Conservation (phyloP, 2,329 filamentous ascomycete species). For the Ophiognomonia clavigignenti-juglandacearum region DNA sequence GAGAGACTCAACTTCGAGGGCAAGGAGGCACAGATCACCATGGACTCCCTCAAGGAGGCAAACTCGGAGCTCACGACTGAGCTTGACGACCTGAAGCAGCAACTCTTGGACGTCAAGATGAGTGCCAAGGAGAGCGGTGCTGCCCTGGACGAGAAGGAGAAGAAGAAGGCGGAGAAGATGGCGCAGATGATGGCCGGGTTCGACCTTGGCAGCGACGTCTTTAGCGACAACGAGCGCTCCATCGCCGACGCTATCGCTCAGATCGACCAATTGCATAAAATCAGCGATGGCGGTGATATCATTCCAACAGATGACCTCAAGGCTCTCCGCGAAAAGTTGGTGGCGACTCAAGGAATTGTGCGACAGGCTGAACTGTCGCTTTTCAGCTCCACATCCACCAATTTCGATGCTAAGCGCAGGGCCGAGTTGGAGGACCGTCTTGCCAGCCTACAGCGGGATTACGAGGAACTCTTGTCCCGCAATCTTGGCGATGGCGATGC, state of each 20-base stretch:
- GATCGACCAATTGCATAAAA: constrained; percentile 72
- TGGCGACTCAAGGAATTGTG: constrained; percentile 89
- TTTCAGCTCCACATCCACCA: constrained; percentile 62
- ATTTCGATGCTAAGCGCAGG: constrained; percentile 63
- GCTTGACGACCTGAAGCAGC: constrained; percentile 92
- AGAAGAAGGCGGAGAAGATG: constrained; percentile 98
- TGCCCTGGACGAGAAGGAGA: constrained; percentile 92
- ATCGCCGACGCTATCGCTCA: constrained; percentile 81
- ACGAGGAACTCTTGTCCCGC: constrained; percentile 74
- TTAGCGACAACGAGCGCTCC: constrained; percentile 85
- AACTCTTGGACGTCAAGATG: constrained; percentile 94
- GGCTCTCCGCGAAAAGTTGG: constrained; percentile 69
- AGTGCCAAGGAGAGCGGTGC: constrained; percentile 89
- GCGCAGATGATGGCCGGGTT: constrained; percentile 99
- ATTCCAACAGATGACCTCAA: constrained; percentile 78
- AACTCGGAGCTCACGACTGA: constrained; percentile 89
- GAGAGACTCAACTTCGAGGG: constrained; percentile 94
- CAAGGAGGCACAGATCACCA: constrained; percentile 94
- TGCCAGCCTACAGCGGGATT: constrained; percentile 70
- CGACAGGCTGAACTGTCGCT: constrained; percentile 86
- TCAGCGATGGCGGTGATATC: constrained; percentile 70
- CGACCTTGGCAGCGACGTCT: constrained; percentile 85
- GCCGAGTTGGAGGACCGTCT: constrained; percentile 75
- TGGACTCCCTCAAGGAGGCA: constrained; percentile 95
- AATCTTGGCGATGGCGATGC: constrained; percentile 75